These are phyloP conservation scores for Puccinellia tenuiflora DNA, from an alignment of 176 grass and related monocot genomes.

Conservation along the genomic window DNA sequence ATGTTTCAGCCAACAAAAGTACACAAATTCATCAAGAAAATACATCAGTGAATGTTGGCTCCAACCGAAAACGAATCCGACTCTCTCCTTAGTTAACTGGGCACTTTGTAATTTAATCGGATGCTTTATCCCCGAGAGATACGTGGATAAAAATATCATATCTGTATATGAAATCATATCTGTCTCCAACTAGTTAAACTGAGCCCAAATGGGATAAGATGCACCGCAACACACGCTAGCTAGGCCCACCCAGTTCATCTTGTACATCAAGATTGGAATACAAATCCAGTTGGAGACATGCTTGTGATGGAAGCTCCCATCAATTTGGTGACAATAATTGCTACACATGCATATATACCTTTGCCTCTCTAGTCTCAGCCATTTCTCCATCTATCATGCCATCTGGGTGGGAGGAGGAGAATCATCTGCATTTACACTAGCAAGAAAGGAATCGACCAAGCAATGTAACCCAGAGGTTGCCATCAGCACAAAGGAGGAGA, in stretches of 20 bases:
- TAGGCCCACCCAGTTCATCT: neutral
- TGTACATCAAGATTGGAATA: constrained; percentile 23
- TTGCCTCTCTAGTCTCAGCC: constrained; percentile 7
- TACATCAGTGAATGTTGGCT: neutral
- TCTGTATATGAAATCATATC: neutral
- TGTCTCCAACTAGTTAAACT: neutral
- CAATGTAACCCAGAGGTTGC: neutral
- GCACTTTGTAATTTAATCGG: neutral
- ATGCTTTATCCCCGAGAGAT: neutral
- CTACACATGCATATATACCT: neutral
- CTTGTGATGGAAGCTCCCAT: constrained; percentile 30
- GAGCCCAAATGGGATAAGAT: neutral
- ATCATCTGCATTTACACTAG: constrained; percentile 8
- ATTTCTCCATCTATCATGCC: neutral
- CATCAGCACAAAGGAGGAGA: constrained; percentile 37
- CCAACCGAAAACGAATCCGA: neutral
- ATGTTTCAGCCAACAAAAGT: neutral
- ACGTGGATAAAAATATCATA: neutral
- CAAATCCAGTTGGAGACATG: constrained; percentile 12
- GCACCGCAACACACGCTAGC: neutral
- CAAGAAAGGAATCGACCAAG: constrained; percentile 32
- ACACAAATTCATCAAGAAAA: neutral
- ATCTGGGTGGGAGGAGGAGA: constrained; percentile 12
- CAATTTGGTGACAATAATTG: constrained; percentile 21
- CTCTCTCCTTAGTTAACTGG: neutral